phyloP scores from a whole-genome alignment of 2,329 filamentous ascomycete genomes.

The Apiospora sp. region DNA sequence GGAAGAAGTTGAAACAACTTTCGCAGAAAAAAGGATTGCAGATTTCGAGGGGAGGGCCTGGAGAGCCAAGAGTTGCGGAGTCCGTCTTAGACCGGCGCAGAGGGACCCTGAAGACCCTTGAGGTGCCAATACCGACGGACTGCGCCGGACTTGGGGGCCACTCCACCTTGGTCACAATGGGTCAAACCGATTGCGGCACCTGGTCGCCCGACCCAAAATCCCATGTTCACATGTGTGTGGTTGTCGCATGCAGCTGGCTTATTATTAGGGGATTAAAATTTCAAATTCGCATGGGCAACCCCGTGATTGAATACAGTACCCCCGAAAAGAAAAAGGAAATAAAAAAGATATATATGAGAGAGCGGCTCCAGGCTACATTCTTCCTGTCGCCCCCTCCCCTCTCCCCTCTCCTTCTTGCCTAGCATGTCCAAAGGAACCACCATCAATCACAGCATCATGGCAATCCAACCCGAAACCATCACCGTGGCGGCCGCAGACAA shows the following conservation, averaged over 20 bases:
- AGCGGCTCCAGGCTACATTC: background rate
- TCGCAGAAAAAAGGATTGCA: background rate
- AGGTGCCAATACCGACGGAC: background rate
- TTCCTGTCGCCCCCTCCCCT: background rate
- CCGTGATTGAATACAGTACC: background rate
- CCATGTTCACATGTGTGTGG: slow-evolving; percentile 10
- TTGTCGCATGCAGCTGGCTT: background rate
- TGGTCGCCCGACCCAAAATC: slow-evolving; percentile 1
- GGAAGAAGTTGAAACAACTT: background rate
- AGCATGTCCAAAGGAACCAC: slow-evolving; percentile 5
- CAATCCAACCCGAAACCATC: slow-evolving; percentile 20
- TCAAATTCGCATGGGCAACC: background rate
- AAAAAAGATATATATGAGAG: background rate
- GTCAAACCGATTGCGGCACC: slow-evolving; percentile 17
- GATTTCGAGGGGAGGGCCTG: background rate
- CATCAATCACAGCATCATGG: slow-evolving; percentile 19
- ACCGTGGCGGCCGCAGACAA: background rate
- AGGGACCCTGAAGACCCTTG: slow-evolving; percentile 10
- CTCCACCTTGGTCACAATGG: background rate
- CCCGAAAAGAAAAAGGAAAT: too few species aligned
- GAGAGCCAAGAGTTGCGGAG: background rate
- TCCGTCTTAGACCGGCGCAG: slow-evolving; percentile 17
- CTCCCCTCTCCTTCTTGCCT: background rate
- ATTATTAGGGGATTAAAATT: slow-evolving; percentile 10
- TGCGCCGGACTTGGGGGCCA: background rate